Base-by-base conservation (phyloP, 805 yeast species). In the Cyberlindnera mycetangii region DNA sequence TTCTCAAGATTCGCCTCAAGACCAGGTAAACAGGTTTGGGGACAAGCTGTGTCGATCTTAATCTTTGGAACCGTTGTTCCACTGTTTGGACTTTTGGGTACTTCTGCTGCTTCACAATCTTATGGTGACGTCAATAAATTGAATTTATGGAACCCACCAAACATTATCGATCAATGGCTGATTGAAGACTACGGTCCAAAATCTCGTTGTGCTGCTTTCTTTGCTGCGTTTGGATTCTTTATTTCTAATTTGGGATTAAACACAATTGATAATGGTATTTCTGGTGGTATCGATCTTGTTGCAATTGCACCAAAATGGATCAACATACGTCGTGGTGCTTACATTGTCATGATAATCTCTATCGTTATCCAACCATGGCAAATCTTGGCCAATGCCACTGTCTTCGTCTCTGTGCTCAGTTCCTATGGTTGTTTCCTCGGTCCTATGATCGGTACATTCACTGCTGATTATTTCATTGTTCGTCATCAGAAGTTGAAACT, bases 281-380 rank as follows among this genome's bases (percentile, higher is more conserved):
- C 75, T 37, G 78, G 76, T 11, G 79, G 78, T 15, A 76, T 74
- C 65, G 80, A 75, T 48, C 52, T 76, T 50, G 70, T 76, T 20
- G 79, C 67, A 1, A 47, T 59, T 14, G 58, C 59, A 10, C 86
- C 87, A 15, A 73, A 71, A 46, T 81, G 70, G 62, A 66, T 81
- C 58, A 81, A 76, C 64, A 78, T 79, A 42, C 71, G 79, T 59
- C 72, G 88, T 57, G 86, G 85, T 54, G 80, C 70, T 2, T 58
- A 84, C 58, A 65, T 88, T 42, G 83, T 89, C 64, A 90, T 90
- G 14, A 67, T 71, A 11, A 65, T 86, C 48, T 87, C 87, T 0
- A 71, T 81, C 49, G 77, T 80, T 43, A 82, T 85, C 51, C 83
- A 88, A 54, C 95, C 95, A 28, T 87, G 95, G 95, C 60, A 58